A percentile compares a stretch with the other conserved stretches of the same genome.
Evolutionary conservation across 148 eudicot species (phyloP).

Genomic region (Cornus suecica): DNA sequence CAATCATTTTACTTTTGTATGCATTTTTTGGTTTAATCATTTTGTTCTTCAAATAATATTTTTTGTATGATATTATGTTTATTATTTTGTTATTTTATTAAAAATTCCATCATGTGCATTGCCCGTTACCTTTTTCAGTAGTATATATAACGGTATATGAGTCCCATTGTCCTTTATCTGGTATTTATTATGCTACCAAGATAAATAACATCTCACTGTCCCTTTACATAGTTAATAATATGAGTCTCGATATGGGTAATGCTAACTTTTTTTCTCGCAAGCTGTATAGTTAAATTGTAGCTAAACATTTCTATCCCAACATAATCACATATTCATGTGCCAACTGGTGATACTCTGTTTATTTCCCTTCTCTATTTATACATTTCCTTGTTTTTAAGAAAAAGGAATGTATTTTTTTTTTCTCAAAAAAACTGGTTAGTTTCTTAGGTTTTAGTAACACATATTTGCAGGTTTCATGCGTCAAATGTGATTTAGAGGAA

Average conservation of each 20-base stretch:
- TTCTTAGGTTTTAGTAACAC: background rate
- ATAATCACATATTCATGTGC: background rate
- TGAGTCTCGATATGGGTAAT: too few species aligned
- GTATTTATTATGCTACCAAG: background rate
- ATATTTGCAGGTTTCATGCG: constrained; percentile 65
- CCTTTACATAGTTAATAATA: too few species aligned
- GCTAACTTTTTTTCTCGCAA: background rate
- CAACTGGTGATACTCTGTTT: background rate
- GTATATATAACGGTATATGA: too few species aligned
- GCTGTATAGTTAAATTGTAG: background rate
- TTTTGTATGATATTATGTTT: too few species aligned
- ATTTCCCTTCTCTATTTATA: background rate
- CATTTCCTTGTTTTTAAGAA: background rate
- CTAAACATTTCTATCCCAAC: background rate
- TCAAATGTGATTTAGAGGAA: constrained; percentile 83
- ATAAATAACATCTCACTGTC: too few species aligned
- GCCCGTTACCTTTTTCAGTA: too few species aligned
- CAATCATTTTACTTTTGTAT: too few species aligned
- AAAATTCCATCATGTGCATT: too few species aligned
- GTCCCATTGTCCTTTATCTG: background rate
- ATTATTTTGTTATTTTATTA: too few species aligned
- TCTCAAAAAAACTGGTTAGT: background rate
- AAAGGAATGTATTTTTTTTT: background rate
- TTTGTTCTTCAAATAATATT: too few species aligned
- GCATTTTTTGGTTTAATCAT: too few species aligned